phyloP scores from a whole-genome alignment of 306 rosid genomes.

The Lathyrus sativus region DNA sequence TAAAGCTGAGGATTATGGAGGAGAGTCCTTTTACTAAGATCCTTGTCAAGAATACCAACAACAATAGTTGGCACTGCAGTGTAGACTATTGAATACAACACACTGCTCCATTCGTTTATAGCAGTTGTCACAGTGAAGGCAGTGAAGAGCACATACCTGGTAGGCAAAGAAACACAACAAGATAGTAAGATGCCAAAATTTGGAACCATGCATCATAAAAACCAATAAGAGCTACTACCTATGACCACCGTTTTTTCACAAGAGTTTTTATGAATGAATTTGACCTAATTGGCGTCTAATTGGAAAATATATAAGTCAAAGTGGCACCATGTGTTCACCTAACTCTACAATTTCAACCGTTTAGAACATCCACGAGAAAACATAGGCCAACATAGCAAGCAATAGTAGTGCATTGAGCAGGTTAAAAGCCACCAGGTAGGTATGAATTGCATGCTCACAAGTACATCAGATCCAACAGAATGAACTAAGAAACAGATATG shows the following conservation, averaged over 20 bases:
- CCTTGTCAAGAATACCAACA: constrained; percentile 95
- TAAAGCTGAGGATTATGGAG: constrained; percentile 77
- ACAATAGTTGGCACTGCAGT: constrained; percentile 77
- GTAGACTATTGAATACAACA: constrained; percentile 77
- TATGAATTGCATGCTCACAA: too few relatives aligned
- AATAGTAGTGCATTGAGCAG: neutral
- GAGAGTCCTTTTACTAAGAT: constrained; percentile 82
- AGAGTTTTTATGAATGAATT: neutral
- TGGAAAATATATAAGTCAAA: too few relatives aligned
- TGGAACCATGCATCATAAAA: constrained; percentile 6
- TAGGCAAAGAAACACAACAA: constrained; percentile 18
- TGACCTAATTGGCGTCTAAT: neutral
- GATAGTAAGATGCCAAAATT: constrained; percentile 5
- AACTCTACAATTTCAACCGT: too few relatives aligned
- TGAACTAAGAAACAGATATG: neutral
- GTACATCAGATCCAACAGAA: neutral
- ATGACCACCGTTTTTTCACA: neutral
- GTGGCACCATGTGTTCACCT: too few relatives aligned
- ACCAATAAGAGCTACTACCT: neutral
- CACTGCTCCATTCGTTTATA: constrained; percentile 88
- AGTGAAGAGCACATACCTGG: constrained; percentile 84
- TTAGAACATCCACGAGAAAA: too few relatives aligned
- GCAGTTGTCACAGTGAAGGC: constrained; percentile 80
- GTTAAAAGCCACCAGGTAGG: neutral
- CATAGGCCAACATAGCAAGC: too few relatives aligned